Evolutionary conservation across 2,329 filamentous ascomycete genomes (phyloP).

Genomic region (Aspergillus tamarii): DNA sequence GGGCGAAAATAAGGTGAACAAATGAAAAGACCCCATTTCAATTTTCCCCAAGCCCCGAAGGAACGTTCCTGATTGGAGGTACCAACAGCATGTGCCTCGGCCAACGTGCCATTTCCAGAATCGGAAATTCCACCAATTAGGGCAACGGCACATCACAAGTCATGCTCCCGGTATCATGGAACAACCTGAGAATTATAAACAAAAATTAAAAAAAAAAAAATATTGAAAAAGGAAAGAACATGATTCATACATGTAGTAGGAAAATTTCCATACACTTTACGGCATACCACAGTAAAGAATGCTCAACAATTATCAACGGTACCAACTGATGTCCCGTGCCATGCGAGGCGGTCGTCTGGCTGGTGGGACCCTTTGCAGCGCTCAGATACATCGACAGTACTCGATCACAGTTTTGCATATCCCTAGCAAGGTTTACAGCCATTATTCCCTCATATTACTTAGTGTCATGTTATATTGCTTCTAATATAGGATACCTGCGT

Average conservation of each 20-base stretch:
- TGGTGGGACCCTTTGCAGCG: not conserved
- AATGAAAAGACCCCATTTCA: not conserved
- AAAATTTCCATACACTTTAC: not conserved
- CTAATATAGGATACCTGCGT: not conserved
- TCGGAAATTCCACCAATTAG: not conserved
- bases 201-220: not conserved
- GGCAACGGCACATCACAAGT: not conserved
- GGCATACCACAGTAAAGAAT: not conserved
- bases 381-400: not conserved
- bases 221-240: not conserved
- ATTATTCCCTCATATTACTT: not conserved
- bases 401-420: not conserved
- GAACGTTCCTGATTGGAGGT: not conserved
- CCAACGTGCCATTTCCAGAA: slow-evolving; percentile 5
- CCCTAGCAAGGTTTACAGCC: not conserved
- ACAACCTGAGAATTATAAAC: not conserved
- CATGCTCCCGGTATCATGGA: not conserved
- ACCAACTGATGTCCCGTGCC: not conserved
- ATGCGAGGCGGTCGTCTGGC: not conserved
- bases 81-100: not conserved
- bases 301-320: not conserved
- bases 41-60: not conserved
- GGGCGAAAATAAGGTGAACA: not conserved
- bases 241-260: not conserved
- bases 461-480: not conserved